Conservation (phyloP, 805 yeast species). For the Starmerella sp. region DNA sequence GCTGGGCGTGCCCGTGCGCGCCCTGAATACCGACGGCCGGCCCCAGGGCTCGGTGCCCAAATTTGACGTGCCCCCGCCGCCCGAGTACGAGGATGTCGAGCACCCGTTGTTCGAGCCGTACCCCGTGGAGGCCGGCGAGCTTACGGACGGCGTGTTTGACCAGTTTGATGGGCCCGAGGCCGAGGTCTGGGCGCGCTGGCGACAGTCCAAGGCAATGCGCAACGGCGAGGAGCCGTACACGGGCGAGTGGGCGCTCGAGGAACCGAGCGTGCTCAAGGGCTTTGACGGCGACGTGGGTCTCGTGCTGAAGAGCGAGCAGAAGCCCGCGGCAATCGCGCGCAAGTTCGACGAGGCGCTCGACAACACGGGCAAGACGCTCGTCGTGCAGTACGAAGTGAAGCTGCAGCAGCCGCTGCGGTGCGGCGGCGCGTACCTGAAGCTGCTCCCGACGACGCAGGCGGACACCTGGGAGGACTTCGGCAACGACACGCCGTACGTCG, state of each 20-base stretch:
- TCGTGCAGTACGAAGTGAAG: slow-evolving; percentile 82
- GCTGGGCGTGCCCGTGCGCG: slow-evolving; percentile 6
- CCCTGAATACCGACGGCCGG: slow-evolving; percentile 9
- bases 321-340: slow-evolving; percentile 71
- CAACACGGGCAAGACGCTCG: slow-evolving; percentile 48
- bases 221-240: slow-evolving; percentile 37
- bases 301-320: slow-evolving; percentile 62
- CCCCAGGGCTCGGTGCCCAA: slow-evolving; percentile 11
- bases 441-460: slow-evolving; percentile 39
- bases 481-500: slow-evolving; percentile 60
- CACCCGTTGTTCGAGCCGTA: slow-evolving; percentile 24
- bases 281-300: slow-evolving; percentile 60
- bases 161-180: slow-evolving; percentile 32
- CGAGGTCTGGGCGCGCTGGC: slow-evolving; percentile 36
- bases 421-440: slow-evolving; percentile 83
- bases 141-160: slow-evolving; percentile 22
- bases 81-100: slow-evolving; percentile 19
- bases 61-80: slow-evolving; percentile 15
- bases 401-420: slow-evolving; percentile 67
- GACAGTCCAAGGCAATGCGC: slow-evolving; percentile 25
- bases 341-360: slow-evolving; percentile 46
- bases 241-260: slow-evolving; percentile 72
- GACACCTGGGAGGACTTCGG: slow-evolving; percentile 40
- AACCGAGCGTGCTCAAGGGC: slow-evolving; percentile 46
- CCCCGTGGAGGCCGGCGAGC: slow-evolving; percentile 18